Evolutionary conservation across 1,284 basidiomycete genomes (phyloP), one percentile per base, ranked within the genome.

Genomic region (Lignosus rhinocerotis): DNA sequence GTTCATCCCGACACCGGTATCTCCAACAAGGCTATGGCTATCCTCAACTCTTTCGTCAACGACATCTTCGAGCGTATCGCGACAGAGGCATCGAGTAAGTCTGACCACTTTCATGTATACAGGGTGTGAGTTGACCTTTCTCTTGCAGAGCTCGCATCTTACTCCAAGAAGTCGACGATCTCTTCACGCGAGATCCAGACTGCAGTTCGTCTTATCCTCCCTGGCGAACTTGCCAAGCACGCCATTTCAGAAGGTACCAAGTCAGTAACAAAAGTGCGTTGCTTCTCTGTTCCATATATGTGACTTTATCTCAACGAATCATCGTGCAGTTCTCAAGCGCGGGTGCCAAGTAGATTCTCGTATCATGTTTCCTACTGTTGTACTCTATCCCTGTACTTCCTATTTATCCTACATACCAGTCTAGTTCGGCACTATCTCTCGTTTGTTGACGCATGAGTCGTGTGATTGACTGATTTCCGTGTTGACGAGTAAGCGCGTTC

Each of bases 1-100:
- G 94, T 97, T 63, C 94, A 97, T 81, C 95, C 94, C 58, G 95
- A 97, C 73, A 96, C 93, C 65, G 95, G 95, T 86, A 96, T 96
- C 76, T 90, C 92, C 62, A 96, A 96, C 87, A 97, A 96, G 82
- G 94, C 94, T 41, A 97, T 97, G 94, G 86, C 89, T 58, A 92
- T 97, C 71, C 79, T 97, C 45, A 96, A 96, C 85, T 93, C 90
- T 51, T 95, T 94, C 64, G 92, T 95, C 70, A 93, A 93, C 66
- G 93, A 95, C 68, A 93, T 96, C 76, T 96, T 96, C 68, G 94
- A 96, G 78, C 89, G 93, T 53, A 94, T 96, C 69, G 94, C 94
- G 12, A 85, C 84, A 42, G 94, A 97, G 75, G 93, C 92, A 11
- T 92, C 90, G 65, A 93, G 84, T 87, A 60, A 67, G 85, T 84